Conservation (phyloP, 305 asterid genomes). For the Caryopteris hybrid region DNA sequence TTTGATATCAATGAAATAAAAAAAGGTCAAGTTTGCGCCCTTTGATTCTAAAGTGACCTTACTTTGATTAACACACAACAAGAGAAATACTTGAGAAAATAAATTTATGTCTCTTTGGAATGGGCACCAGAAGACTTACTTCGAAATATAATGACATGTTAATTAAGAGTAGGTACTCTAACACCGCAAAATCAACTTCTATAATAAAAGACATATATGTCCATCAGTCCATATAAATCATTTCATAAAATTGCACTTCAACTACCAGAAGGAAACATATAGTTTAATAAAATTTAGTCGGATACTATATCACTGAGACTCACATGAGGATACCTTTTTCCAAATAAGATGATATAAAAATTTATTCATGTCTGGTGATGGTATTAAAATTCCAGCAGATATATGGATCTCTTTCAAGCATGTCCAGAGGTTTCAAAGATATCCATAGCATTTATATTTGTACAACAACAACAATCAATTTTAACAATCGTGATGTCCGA, state of each 20-base stretch:
- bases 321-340: not conserved
- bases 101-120: not conserved
- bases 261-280: not conserved
- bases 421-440: slow-evolving; percentile 1
- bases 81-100: not conserved
- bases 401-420: not conserved
- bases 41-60: not conserved
- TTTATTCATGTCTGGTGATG: not conserved
- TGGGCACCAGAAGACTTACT: not conserved
- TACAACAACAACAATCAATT: not conserved
- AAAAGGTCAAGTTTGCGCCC: not conserved
- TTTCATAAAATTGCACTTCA: not conserved
- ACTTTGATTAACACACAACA: not conserved
- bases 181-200: not conserved
- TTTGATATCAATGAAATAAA: not conserved
- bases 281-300: not conserved
- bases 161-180: slow-evolving; percentile 3
- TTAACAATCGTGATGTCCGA: not conserved
- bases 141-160: not conserved
- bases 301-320: not conserved
- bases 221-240: not conserved
- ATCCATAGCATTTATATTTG: not conserved
- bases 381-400: not conserved
- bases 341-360: not conserved
- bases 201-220: not conserved